Evolutionary conservation across 2,329 filamentous ascomycete species (phyloP), one percentile per base, ranked within the genome.

Genomic region (Ascochyta koolunga): DNA sequence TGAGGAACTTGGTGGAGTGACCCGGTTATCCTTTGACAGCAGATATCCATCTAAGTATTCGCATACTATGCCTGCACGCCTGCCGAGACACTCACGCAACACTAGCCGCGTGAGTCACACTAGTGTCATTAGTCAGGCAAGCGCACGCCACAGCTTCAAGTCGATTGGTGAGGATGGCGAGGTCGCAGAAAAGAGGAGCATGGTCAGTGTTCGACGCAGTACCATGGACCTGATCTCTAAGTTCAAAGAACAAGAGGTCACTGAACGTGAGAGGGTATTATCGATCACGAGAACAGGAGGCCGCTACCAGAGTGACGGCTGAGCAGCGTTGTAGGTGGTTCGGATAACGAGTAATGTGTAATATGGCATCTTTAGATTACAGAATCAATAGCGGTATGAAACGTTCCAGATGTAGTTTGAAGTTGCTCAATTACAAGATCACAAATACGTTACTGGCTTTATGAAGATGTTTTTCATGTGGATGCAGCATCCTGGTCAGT

Each of bases 201-300:
- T 71, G 6, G 63, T 66, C n/a, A 73, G 69, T 50, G 66, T 76
- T 19, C 61, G 75, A 36, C 68, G 65, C n/a, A 77, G 76, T 57
- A 77, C 75, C 7, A 71, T 76, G 65, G 76, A 78, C 58, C 57
- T 78, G 56, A 59, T 76, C 9, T 63, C 66, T n/a, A 62, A 70
- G 42, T 72, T 76, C 50, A 65, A 73, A 49, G 65, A 72, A 50
- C 67, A 70, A 50, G 73, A 77, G 53, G 60, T 64, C 24, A 60
- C 61, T n/a, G 76, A 77, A 54, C 60, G 62, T 35, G 67, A 68
- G 38, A 65, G 54, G 16, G 65, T 71, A 6, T 37, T 74, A 48
- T 60, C 59, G 9, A 55, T 73, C 13, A 57, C 60, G 11, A 51
- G 62, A 4, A 32, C 44, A n/a, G 63, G 60, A 22, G 57, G 58